A percentile compares a stretch with the other conserved stretches of the same genome.
phyloP scores from a whole-genome alignment of 495 filamentous ascomycete genomes.

The Saxophila tyrrhenica region DNA sequence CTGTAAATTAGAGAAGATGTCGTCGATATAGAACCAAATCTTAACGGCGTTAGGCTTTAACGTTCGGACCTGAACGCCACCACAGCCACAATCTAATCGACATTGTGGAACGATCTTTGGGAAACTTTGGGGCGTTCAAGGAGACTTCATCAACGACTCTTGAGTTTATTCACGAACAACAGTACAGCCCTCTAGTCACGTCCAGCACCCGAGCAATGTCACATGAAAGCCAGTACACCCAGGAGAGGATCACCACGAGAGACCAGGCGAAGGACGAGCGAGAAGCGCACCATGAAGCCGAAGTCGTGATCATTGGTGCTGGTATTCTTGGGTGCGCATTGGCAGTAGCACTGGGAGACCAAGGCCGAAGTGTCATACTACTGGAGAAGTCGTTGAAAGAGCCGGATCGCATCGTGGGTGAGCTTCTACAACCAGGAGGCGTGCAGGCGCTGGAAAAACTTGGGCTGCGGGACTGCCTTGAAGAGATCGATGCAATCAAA shows the following conservation, averaged over 20 bases:
- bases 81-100: not conserved
- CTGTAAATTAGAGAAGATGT: not conserved
- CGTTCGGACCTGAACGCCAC: not conserved
- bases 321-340: constrained; percentile 82
- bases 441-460: constrained; percentile 68
- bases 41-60: not conserved
- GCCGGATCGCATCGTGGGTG: constrained; percentile 92
- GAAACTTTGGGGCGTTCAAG: not conserved
- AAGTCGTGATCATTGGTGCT: constrained; percentile 83
- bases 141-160: not conserved
- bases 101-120: not conserved
- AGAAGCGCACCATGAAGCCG: constrained; percentile 37
- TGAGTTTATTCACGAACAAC: not conserved
- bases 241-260: not conserved
- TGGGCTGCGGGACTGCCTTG: constrained; percentile 70
- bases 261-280: constrained; percentile 18
- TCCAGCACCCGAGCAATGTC: not conserved
- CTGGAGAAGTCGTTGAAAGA: constrained; percentile 83
- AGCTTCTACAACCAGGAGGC: constrained; percentile 88
- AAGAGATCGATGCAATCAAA: constrained; percentile 74
- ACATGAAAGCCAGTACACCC: not conserved
- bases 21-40: not conserved
- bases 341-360: constrained; percentile 66
- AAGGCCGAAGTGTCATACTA: constrained; percentile 84
- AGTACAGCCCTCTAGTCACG: no score